Evolutionary conservation across 306 rosid species (phyloP).

Genomic region (Elaeagnus macrophylla): DNA sequence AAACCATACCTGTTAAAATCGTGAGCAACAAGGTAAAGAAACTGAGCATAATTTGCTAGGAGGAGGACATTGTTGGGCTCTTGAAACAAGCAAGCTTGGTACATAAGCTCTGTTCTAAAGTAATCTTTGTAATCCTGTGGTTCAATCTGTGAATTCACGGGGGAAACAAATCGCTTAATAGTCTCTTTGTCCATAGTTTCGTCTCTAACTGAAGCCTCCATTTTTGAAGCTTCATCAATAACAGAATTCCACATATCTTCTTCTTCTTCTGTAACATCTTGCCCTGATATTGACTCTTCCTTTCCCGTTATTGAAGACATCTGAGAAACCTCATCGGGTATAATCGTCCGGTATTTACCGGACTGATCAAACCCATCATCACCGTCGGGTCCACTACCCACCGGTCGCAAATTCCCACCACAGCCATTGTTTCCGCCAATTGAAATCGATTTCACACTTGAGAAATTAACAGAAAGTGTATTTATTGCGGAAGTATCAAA

Average conservation of each 20-base stretch:
- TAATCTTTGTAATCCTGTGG: conserved; percentile 57
- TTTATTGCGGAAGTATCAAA: conserved; percentile 51
- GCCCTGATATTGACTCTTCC: conserved; percentile 32
- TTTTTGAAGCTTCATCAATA: conserved; percentile 53
- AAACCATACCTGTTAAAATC: conserved; percentile 61
- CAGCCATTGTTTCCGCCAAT: conserved; percentile 64
- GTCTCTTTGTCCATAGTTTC: conserved; percentile 34
- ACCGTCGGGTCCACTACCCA: conserved; percentile 52
- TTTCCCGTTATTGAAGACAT: conserved; percentile 34
- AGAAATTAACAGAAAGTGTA: conserved; percentile 38
- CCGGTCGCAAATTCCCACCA: conserved; percentile 54
- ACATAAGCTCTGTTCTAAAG: conserved; percentile 60
- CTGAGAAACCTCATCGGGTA: conserved; percentile 36
- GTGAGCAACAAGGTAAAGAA: conserved; percentile 62
- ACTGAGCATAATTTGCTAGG: conserved; percentile 84
- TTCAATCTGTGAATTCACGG: conserved; percentile 49
- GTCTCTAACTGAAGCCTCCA: conserved; percentile 21
- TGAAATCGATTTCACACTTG: conserved; percentile 49
- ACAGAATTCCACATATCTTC: conserved; percentile 44
- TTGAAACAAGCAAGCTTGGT: conserved; percentile 42
- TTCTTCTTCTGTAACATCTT: conserved; percentile 32
- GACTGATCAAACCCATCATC: conserved; percentile 45
- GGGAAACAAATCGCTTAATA: conserved; percentile 46
- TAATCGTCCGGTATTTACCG: conserved; percentile 24
- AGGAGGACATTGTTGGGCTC: conserved; percentile 67